These are phyloP conservation scores for Colletotrichum phormii DNA, from an alignment of 2,329 filamentous ascomycete species.

Conservation along the genomic window DNA sequence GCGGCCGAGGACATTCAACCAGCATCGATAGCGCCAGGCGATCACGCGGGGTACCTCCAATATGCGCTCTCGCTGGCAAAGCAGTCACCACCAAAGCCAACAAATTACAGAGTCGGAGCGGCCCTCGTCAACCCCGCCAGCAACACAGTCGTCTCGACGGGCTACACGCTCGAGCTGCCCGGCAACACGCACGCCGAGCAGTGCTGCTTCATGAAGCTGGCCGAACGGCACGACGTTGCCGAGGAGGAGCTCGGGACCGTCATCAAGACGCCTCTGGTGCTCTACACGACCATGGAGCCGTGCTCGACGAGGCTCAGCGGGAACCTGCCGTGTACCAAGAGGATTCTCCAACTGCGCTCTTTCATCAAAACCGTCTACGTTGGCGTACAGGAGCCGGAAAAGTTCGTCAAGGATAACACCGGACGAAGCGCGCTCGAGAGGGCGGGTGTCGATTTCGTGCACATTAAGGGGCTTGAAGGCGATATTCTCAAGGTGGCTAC, in stretches of 20 bases:
- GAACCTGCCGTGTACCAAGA: slow-evolving; percentile 81
- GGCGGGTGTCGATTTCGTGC: slow-evolving; percentile 79
- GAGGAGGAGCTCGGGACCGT: slow-evolving; percentile 66
- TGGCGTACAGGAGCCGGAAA: slow-evolving; percentile 89
- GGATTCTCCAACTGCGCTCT: slow-evolving; percentile 73
- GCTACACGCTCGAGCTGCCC: slow-evolving; percentile 89
- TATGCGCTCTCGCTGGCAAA: slow-evolving; percentile 81
- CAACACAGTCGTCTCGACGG: slow-evolving; percentile 76
- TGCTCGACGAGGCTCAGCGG: slow-evolving; percentile 81
- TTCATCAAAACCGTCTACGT: slow-evolving; percentile 84
- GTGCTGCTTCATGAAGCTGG: slow-evolving; percentile 84
- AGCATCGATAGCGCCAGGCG: slow-evolving; percentile 46
- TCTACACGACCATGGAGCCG: slow-evolving; percentile 96
- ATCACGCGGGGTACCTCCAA: slow-evolving; percentile 69
- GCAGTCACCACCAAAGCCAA: slow-evolving; percentile 85
- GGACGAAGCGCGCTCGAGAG: slow-evolving; percentile 77
- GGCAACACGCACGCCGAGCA: slow-evolving; percentile 98
- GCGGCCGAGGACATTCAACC: slow-evolving; percentile 1
- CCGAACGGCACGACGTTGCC: slow-evolving; percentile 56
- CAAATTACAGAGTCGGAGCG: slow-evolving; percentile 96
- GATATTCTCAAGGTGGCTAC: slow-evolving; percentile 87
- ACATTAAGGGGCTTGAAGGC: slow-evolving; percentile 79
- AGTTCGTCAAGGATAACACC: slow-evolving; percentile 86
- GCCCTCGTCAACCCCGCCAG: slow-evolving; percentile 74
- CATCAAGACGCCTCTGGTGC: slow-evolving; percentile 62